Percentiles rank a stretch among this genome's conserved stretches.
These are phyloP conservation scores for Nymphaea thermarum DNA, from an alignment of 164 flowering plant species.

Conservation along the genomic window DNA sequence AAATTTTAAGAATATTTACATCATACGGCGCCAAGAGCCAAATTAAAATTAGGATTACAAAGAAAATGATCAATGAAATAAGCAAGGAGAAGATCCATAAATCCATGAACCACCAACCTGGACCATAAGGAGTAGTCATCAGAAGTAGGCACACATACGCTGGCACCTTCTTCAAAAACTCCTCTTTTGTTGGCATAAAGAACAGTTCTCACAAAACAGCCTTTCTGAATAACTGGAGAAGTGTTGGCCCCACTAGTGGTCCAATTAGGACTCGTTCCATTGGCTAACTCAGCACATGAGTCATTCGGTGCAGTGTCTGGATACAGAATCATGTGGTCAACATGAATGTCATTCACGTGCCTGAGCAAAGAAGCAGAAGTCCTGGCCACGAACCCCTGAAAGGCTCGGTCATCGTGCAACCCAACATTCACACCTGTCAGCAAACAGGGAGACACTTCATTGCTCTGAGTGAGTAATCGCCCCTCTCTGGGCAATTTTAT, in stretches of 20 bases:
- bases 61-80: too few relatives aligned
- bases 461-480: too few relatives aligned
- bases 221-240: conserved; percentile 12
- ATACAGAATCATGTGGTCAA: conserved; percentile 31
- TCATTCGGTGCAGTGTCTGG: conserved; percentile 24
- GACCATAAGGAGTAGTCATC: conserved; percentile 48
- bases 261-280: conserved; percentile 16
- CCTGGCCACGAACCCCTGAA: conserved; percentile 44
- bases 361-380: conserved; percentile 25
- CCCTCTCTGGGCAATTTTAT: neutral
- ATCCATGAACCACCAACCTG: conserved; percentile 27
- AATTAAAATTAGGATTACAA: too few relatives aligned
- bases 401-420: conserved; percentile 7
- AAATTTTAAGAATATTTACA: too few relatives aligned
- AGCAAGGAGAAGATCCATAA: too few relatives aligned
- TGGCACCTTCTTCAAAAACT: conserved; percentile 77
- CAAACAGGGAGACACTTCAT: too few relatives aligned
- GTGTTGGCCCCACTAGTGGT: conserved; percentile 6
- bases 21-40: too few relatives aligned
- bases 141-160: conserved; percentile 63
- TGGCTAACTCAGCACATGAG: conserved; percentile 15
- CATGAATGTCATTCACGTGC: conserved; percentile 26
- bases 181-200: conserved; percentile 70
- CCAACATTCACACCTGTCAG: too few relatives aligned
- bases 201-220: conserved; percentile 57